Evolutionary conservation across 202 grass and related monocot species (phyloP).

Genomic region (Alloteropsis angusta): DNA sequence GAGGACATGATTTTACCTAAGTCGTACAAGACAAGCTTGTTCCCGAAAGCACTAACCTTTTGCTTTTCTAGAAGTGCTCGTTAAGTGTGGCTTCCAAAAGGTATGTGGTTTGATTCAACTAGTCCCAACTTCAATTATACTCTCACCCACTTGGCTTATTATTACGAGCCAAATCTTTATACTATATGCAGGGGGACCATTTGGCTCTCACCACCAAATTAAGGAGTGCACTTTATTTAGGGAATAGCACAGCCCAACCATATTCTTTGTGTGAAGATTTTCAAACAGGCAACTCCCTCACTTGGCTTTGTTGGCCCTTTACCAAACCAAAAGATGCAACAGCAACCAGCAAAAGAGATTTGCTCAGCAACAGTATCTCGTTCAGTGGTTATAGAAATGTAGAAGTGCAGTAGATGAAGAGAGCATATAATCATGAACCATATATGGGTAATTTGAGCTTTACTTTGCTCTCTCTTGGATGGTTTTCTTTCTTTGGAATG

Average conservation of each 20-base stretch:
- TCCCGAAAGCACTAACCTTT: constrained; percentile 7
- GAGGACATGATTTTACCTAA: background rate
- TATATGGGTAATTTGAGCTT: background rate
- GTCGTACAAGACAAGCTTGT: constrained; percentile 6
- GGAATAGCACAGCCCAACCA: constrained; percentile 1
- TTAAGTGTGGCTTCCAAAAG: constrained; percentile 7
- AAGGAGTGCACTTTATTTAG: constrained; percentile 15
- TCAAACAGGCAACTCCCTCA: constrained; percentile 37
- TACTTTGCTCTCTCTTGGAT: background rate
- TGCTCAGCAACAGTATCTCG: constrained; percentile 12
- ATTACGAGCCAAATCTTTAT: constrained; percentile 13
- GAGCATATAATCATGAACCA: background rate
- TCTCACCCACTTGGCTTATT: too few relatives aligned
- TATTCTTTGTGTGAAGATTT: constrained; percentile 24
- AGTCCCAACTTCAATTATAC: constrained; percentile 19
- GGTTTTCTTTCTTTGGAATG: background rate
- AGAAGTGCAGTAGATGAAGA: background rate
- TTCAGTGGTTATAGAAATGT: background rate
- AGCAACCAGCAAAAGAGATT: constrained; percentile 16
- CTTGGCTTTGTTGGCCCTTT: constrained; percentile 40
- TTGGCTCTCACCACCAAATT: background rate
- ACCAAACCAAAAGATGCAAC: constrained; percentile 39
- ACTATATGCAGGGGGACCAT: background rate
- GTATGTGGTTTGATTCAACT: constrained; percentile 12
- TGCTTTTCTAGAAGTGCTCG: constrained; percentile 23